Evolutionary conservation across 768 basidiomycete genomes (phyloP), one percentile per base, ranked within the genome.

Genomic region (Amanita pallidorosea): DNA sequence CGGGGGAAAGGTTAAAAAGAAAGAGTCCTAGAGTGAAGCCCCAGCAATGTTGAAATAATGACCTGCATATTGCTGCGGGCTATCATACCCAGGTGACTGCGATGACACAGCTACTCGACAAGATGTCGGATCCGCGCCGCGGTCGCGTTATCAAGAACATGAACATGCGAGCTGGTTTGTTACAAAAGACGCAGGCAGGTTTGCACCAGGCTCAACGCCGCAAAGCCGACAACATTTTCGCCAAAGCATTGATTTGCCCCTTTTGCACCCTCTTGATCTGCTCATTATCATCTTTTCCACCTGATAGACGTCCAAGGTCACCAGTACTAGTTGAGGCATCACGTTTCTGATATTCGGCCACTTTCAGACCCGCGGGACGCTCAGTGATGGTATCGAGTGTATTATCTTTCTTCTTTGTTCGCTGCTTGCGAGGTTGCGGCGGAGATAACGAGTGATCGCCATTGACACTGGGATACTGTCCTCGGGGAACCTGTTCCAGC

Each of bases 191-290:
- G 33, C 17, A 20, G 37, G 9, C 23, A 29, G 20, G 37, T n/a
- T n/a, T 47, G 46, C 34, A 33, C 27, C 27, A 51, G 22, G 50
- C 45, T 74, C 63, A 86, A 60, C 82, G 82, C 60, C 85, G 75
- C 67, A 88, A 66, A 47, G 85, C 85, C 52, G 83, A 88, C 53
- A 93, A 70, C 88, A 94, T 89, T 81, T 93, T 93, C 52, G 90
- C 90, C 59, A 94, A 72, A 37, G 88, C 79, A 60, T 83, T 83
- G 69, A 92, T 92, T 72, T 93, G 91, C 44, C 85, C 87, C 67
- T 84, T 91, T 71, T 89, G 83, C 60, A 88, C 84, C 70, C 86
- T 90, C 75, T 88, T 77, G 45, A 68, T 67, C 45, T 73, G 71
- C 31, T 76, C 74, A 51, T 67, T 62, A 18, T 70, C 73, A 50